Evolutionary conservation across 805 yeast genomes (phyloP).

Genomic region (Priceomyces carsonii): DNA sequence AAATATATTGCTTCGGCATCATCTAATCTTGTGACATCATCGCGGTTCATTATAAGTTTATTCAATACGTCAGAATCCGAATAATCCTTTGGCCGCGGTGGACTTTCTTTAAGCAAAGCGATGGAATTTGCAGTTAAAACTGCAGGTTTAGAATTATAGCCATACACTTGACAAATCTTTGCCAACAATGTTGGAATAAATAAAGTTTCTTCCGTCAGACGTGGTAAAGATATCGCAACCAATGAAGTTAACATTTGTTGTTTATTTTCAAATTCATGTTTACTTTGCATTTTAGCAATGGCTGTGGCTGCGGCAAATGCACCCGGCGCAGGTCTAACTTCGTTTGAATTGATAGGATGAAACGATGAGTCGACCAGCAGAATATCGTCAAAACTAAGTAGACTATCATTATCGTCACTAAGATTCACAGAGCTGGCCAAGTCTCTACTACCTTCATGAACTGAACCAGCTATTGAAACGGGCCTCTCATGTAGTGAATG

Average conservation of each 20-base stretch:
- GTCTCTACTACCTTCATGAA: constrained; percentile 39
- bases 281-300: constrained; percentile 53
- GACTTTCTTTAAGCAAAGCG: constrained; percentile 55
- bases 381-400: constrained; percentile 30
- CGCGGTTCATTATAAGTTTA: constrained; percentile 27
- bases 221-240: constrained; percentile 72
- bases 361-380: constrained; percentile 10
- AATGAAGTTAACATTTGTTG: constrained; percentile 39
- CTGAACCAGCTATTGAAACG: constrained; percentile 64
- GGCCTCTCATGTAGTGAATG: constrained; percentile 62
- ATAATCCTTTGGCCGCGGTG: constrained; percentile 3
- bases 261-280: constrained; percentile 28
- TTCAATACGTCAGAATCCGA: constrained; percentile 13
- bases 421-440: constrained; percentile 41
- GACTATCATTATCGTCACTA: constrained; percentile 43
- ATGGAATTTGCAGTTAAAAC: constrained; percentile 68
- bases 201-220: constrained; percentile 77
- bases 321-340: constrained; percentile 73
- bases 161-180: constrained; percentile 66
- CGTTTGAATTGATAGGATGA: constrained; percentile 22
- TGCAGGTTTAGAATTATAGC: constrained; percentile 72
- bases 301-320: constrained; percentile 66
- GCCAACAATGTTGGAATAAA: constrained; percentile 73
- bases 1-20: constrained; percentile 46
- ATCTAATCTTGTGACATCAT: constrained; percentile 26